phyloP scores from a whole-genome alignment of 768 basidiomycete species.

The Leccinum arenicola region DNA sequence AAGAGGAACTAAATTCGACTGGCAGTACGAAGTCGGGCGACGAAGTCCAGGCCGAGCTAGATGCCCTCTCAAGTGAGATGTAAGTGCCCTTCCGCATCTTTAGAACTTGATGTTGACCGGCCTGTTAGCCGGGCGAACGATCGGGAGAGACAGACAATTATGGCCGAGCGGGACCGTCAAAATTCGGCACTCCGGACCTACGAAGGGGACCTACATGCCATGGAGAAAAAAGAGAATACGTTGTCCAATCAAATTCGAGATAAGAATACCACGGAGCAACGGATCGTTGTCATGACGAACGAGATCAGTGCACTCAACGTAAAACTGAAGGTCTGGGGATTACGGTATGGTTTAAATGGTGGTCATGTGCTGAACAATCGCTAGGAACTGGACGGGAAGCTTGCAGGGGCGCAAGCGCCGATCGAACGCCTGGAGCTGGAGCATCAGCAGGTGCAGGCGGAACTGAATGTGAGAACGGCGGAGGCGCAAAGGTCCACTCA shows the following conservation, averaged over 20 bases:
- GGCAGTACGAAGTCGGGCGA: conserved; percentile 82
- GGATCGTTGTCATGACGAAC: conserved; percentile 54
- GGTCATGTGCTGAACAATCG: not conserved
- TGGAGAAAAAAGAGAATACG: conserved; percentile 61
- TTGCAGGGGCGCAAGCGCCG: conserved; percentile 59
- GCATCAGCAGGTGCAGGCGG: conserved; percentile 47
- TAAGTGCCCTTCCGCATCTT: conserved; percentile 34
- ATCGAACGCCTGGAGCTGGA: conserved; percentile 62
- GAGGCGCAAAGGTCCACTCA: conserved; percentile 57
- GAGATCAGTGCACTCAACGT: conserved; percentile 47
- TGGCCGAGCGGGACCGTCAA: conserved; percentile 62
- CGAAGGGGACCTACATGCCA: conserved; percentile 58
- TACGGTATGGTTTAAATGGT: not conserved
- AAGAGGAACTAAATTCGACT: conserved; percentile 63
- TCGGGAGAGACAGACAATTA: conserved; percentile 55
- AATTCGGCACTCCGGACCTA: conserved; percentile 47
- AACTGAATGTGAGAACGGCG: conserved; percentile 45
- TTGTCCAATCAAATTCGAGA: conserved; percentile 58
- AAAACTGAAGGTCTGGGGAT: conserved; percentile 48
- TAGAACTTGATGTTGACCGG: not conserved
- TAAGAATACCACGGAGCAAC: conserved; percentile 52
- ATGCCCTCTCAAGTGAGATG: conserved; percentile 61
- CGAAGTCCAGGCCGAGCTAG: conserved; percentile 80
- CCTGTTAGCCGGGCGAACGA: conserved; percentile 48
- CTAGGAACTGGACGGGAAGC: conserved; percentile 63